Percentiles rank a stretch among this genome's conserved stretches.
phyloP scores from a whole-genome alignment of 345 rosid species.

The Eucalyptus cloeziana region DNA sequence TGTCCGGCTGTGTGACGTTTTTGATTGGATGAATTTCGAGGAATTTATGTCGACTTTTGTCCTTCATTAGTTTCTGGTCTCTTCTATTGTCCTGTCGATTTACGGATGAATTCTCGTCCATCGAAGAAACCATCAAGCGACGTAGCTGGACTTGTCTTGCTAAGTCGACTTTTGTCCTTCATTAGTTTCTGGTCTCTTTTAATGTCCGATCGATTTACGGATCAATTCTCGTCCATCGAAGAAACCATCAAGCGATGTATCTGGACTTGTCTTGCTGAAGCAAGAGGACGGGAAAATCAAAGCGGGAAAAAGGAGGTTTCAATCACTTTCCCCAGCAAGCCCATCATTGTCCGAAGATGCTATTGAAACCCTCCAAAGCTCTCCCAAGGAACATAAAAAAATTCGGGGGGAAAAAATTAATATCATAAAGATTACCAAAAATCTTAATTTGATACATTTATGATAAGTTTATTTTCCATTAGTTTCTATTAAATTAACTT shows the following conservation, averaged over 20 bases:
- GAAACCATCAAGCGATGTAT: neutral
- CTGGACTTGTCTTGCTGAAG: neutral
- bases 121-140: neutral
- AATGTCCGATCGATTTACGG: neutral
- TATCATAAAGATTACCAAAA: neutral
- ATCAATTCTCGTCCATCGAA: neutral
- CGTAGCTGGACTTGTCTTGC: neutral
- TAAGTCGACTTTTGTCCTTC: neutral
- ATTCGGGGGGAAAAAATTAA: too few relatives aligned
- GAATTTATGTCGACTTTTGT: neutral
- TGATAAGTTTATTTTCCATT: accelerated
- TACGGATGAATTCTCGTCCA: neutral
- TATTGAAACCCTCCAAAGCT: neutral
- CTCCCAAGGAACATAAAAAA: neutral
- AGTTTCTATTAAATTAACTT: too few relatives aligned
- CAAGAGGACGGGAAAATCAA: neutral
- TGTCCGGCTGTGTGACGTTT: neutral
- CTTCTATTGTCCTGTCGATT: neutral
- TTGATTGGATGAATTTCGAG: neutral
- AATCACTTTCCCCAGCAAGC: neutral
- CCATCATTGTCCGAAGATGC: neutral
- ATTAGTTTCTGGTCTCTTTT: neutral
- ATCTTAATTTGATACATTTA: accelerated
- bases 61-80: neutral
- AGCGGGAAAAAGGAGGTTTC: neutral